phyloP scores from a whole-genome alignment of 495 filamentous ascomycete species.

The Geoglossum glabrum region DNA sequence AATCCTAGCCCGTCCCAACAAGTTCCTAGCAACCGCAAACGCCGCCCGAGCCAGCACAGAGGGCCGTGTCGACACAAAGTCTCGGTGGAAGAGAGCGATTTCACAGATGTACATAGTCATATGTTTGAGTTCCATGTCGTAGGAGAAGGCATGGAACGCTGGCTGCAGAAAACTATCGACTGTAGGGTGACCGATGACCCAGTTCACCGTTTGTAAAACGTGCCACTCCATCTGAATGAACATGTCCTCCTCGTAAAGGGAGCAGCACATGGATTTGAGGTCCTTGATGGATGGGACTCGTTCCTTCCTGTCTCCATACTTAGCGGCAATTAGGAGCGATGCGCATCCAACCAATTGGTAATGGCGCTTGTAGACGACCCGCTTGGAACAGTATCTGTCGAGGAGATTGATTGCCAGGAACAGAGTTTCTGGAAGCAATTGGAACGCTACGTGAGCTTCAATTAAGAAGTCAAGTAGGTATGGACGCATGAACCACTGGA shows the following conservation, averaged over 20 bases:
- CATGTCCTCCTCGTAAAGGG: slow-evolving; percentile 96
- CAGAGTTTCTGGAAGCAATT: slow-evolving; percentile 79
- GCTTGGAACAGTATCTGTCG: slow-evolving; percentile 90
- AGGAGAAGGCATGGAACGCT: slow-evolving; percentile 39
- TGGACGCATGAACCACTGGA: slow-evolving; percentile 98
- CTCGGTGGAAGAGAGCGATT: slow-evolving; percentile 85
- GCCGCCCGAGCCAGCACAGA: slow-evolving; percentile 80
- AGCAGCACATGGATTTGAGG: slow-evolving; percentile 97
- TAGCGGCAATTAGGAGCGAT: slow-evolving; percentile 87
- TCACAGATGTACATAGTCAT: slow-evolving; percentile 89
- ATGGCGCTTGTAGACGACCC: slow-evolving; percentile 98
- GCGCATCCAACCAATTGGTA: slow-evolving; percentile 97
- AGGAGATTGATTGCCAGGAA: slow-evolving; percentile 93
- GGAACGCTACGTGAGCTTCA: slow-evolving; percentile 89
- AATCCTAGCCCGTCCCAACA: slow-evolving; percentile 61
- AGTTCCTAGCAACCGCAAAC: slow-evolving; percentile 66
- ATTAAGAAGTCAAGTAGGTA: slow-evolving; percentile 97
- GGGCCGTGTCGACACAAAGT: slow-evolving; percentile 78
- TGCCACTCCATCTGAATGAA: slow-evolving; percentile 99
- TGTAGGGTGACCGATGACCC: slow-evolving; percentile 89
- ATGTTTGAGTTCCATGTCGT: slow-evolving; percentile 74
- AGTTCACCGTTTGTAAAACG: slow-evolving; percentile 90
- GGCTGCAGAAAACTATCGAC: slow-evolving; percentile 82
- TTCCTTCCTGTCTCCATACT: slow-evolving; percentile 98
- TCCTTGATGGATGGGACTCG: slow-evolving; percentile 87